Evolutionary conservation across 1,284 basidiomycete genomes (phyloP), one percentile per base, ranked within the genome.

Genomic region (Apiotrichum siamense): DNA sequence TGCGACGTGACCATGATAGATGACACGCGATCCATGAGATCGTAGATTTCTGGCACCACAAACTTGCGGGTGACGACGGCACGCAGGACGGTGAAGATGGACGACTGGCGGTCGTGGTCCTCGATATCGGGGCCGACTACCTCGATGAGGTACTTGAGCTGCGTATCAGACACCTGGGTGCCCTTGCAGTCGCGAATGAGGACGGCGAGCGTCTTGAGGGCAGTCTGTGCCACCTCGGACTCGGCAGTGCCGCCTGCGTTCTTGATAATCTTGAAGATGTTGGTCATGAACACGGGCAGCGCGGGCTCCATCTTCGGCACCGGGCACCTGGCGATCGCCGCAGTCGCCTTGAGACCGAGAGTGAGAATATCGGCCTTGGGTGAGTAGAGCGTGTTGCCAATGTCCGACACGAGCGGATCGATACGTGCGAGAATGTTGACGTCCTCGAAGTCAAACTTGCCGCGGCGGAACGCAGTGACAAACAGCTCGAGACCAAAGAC

Each of bases 31-130:
- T 91, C 88, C 93, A 98, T 97, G 36, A 96, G 77, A 70, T 98
- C 93, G 77, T 99, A 98, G 46, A 99, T 86, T 73, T 98, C 96
- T 1, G 90, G 88, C 1, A 96, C 89, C 38, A 97, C 85, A 57
- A 98, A 88, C 64, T 87, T 88, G 27, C 93, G 84, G 4, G 85
- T 78, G 18, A 98, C 85, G 61, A 98, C 89, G 11, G 92, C 87
- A n/a, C 91, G 84, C 17, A 99, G 81, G 60, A 98, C 81, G 0
- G 86, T 79, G 70, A 99, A 98, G 13, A 93, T 85, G 13, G 88
- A 81, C 2, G 80, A 80, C 73, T 98, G 96, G 7, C 89, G 84
- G n/a, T 78, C 78, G 1, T 87, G 84, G 49, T 98, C 96, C 71
- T 98, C 93, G n/a, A 99, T 75, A 65, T 98, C 93, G 0, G 94